phyloP scores from a whole-genome alignment of 495 filamentous ascomycete species.

The Bacidia rubella region DNA sequence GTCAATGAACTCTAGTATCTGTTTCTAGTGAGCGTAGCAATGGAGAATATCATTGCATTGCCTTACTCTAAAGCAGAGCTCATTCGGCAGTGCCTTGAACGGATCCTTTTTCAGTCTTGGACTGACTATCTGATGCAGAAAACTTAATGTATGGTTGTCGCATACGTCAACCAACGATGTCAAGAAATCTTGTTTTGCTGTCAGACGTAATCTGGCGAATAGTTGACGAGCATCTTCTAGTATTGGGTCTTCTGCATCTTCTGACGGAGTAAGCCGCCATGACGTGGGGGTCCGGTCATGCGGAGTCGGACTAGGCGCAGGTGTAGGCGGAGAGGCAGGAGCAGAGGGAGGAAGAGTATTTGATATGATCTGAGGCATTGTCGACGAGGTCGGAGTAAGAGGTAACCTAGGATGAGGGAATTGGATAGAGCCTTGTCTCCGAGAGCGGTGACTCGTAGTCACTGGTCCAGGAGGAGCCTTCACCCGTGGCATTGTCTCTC shows the following conservation, averaged over 20 bases:
- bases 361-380: conserved; percentile 37
- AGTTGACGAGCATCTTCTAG: conserved; percentile 40
- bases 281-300: conserved; percentile 46
- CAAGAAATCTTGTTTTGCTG: conserved; percentile 50
- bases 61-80: conserved; percentile 71
- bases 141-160: conserved; percentile 86
- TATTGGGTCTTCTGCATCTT: conserved; percentile 43
- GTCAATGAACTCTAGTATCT: conserved; percentile 90
- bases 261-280: conserved; percentile 30
- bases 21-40: conserved; percentile 7
- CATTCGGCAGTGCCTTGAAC: conserved; percentile 76
- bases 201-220: conserved; percentile 40
- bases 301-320: conserved; percentile 54
- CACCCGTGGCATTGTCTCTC: conserved; percentile 9
- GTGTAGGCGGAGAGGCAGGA: conserved; percentile 55
- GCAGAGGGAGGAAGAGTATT: conserved; percentile 46
- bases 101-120: conserved; percentile 92
- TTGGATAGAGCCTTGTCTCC: conserved; percentile 27
- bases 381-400: conserved; percentile 37
- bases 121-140: conserved; percentile 84
- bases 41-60: conserved; percentile 2
- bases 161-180: conserved; percentile 81
- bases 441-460: conserved; percentile 16
- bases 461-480: conserved; percentile 10
- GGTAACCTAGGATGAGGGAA: conserved; percentile 35